A percentile compares a stretch with the other conserved stretches of the same genome.
Conservation (phyloP, 2,329 filamentous ascomycete species). For the Davidsoniella neocaledoniae region DNA sequence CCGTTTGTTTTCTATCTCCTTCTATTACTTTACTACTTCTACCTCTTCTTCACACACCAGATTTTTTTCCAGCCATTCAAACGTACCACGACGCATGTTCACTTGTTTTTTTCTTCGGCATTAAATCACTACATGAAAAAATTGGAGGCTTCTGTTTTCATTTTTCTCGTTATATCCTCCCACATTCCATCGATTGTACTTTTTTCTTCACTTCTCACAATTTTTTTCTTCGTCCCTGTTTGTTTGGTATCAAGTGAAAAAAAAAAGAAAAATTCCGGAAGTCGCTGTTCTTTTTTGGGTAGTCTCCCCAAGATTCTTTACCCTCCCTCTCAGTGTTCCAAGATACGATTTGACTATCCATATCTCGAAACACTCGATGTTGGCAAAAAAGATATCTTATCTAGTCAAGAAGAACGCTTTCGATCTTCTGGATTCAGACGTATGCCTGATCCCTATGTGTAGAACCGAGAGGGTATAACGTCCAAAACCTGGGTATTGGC, state of each 20-base stretch:
- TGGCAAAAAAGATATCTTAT: too few relatives aligned
- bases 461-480: neutral
- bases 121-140: conserved; percentile 3
- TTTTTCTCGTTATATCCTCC: neutral
- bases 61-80: neutral
- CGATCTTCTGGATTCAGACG: too few relatives aligned
- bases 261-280: neutral
- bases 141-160: neutral
- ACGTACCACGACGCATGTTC: neutral
- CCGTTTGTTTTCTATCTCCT: neutral
- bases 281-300: neutral
- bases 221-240: neutral
- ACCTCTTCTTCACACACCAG: neutral
- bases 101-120: neutral
- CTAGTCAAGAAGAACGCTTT: too few relatives aligned
- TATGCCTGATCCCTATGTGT: neutral
- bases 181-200: neutral
- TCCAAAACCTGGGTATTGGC: conserved; percentile 4
- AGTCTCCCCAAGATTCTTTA: neutral
- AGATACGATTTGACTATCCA: too few relatives aligned
- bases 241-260: neutral
- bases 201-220: neutral
- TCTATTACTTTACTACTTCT: neutral
- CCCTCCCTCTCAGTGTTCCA: neutral
- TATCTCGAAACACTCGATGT: too few relatives aligned